Evolutionary conservation across 768 basidiomycete genomes (phyloP).

Genomic region (Chalciporus sphaerocephalus): DNA sequence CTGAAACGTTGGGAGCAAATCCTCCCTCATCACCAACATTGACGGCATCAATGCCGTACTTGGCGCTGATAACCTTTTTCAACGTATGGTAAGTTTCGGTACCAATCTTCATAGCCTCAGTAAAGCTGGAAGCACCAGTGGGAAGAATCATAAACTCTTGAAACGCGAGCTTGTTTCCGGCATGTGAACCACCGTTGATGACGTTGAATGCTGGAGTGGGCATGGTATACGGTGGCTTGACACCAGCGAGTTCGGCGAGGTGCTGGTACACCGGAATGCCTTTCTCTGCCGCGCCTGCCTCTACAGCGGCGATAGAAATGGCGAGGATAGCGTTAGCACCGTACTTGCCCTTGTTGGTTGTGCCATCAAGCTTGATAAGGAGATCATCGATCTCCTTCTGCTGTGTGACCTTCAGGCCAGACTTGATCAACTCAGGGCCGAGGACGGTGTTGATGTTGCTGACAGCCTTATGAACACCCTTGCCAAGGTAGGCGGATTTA

Average conservation of each 20-base stretch:
- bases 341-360: conserved; percentile 97
- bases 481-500: conserved; percentile 90
- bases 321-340: conserved; percentile 99
- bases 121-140: conserved; percentile 86
- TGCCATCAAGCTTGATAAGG: conserved; percentile 96
- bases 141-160: conserved; percentile 99
- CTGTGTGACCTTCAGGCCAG: conserved; percentile 75
- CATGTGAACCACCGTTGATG: conserved; percentile 99
- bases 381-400: conserved; percentile 98
- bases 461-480: conserved; percentile 94
- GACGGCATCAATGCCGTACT: conserved; percentile 98
- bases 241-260: conserved; percentile 92
- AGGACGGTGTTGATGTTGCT: conserved; percentile 90
- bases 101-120: conserved; percentile 98
- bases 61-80: conserved; percentile 98
- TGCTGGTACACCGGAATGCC: conserved; percentile 94
- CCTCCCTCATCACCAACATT: conserved; percentile 99
- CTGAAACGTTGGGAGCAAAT: conserved; percentile 96
- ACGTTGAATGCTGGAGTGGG: conserved; percentile 96
- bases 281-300: conserved; percentile 94
- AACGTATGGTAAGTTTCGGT: conserved; percentile 97
- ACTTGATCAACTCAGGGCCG: conserved; percentile 82
- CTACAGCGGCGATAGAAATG: conserved; percentile 91
- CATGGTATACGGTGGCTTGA: conserved; percentile 90
- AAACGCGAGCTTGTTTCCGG: conserved; percentile 99